Evolutionary conservation across 345 rosid species (phyloP).

Genomic region (Populus alba): DNA sequence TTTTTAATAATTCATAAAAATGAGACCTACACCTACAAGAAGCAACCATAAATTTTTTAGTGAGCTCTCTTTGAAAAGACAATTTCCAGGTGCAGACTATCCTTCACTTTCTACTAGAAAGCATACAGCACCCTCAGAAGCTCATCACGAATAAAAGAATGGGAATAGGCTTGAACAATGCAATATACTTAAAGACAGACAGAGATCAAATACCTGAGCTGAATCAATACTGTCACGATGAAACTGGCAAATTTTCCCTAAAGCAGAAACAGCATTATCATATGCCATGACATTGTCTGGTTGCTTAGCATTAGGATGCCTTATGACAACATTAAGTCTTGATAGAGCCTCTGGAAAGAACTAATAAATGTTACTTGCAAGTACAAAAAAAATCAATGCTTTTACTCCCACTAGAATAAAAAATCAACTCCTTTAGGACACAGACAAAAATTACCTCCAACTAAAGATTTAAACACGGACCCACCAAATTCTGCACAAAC

Average conservation of each 20-base stretch:
- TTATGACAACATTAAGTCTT: constrained; percentile 82
- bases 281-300: constrained; percentile 92
- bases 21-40: not conserved
- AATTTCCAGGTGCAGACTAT: not conserved
- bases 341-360: constrained; percentile 84
- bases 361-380: constrained; percentile 18
- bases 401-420: not conserved
- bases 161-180: not conserved
- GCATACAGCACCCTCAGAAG: not conserved
- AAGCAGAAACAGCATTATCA: constrained; percentile 99
- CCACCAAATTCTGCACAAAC: constrained; percentile 99
- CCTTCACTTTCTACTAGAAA: not conserved
- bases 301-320: constrained; percentile 72
- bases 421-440: not conserved
- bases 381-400: not conserved
- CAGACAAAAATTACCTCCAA: constrained; percentile 62
- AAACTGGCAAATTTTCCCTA: constrained; percentile 92
- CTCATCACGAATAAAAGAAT: not conserved
- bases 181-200: not conserved
- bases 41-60: not conserved
- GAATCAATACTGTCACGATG: constrained; percentile 88
- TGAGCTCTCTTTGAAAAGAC: not conserved
- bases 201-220: constrained; percentile 60
- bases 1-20: not conserved
- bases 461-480: constrained; percentile 80